Percentiles rank a stretch among this genome's conserved stretches.
Conservation (phyloP, 108 stramenopile genomes). For the Pseudonitzschia multistriata region DNA sequence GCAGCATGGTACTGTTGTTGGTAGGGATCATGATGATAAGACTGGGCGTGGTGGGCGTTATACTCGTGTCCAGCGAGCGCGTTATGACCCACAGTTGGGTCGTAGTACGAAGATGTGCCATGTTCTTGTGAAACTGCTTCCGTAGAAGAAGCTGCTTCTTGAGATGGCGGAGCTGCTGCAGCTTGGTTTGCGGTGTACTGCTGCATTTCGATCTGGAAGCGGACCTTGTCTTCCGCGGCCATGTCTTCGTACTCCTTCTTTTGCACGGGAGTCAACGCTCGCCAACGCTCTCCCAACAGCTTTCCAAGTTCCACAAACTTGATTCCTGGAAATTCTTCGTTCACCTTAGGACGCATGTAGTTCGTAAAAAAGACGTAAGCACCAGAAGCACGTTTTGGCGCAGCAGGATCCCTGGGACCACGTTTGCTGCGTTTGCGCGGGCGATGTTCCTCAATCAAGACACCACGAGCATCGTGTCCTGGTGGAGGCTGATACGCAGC, state of each 20-base stretch:
- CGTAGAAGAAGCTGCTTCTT: not conserved
- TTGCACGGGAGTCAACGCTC: conserved; percentile 75
- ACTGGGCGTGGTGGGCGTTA: not conserved
- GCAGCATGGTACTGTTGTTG: conserved; percentile 12
- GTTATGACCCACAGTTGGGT: not conserved
- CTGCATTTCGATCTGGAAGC: conserved; percentile 88
- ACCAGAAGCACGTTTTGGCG: conserved; percentile 76
- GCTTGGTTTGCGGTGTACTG: conserved; percentile 67
- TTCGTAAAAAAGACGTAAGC: conserved; percentile 87
- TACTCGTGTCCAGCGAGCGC: conserved; percentile 3
- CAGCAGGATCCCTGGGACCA: conserved; percentile 66
- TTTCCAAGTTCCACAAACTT: conserved; percentile 91
- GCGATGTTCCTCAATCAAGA: conserved; percentile 74
- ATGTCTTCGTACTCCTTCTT: conserved; percentile 85
- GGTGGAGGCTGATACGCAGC: conserved; percentile 70
- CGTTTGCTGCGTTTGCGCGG: conserved; percentile 66
- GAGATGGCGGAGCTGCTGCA: conserved; percentile 19
- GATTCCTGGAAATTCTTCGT: conserved; percentile 79
- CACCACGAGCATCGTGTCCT: conserved; percentile 79
- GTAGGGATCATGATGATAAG: conserved; percentile 13
- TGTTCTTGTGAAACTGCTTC: conserved; percentile 5
- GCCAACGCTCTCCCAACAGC: conserved; percentile 90
- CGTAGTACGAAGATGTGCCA: not conserved
- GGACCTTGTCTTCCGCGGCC: conserved; percentile 82
- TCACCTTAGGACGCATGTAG: conserved; percentile 79